Conservation (phyloP, 164 flowering plant species). For the Cinnamomum chago region DNA sequence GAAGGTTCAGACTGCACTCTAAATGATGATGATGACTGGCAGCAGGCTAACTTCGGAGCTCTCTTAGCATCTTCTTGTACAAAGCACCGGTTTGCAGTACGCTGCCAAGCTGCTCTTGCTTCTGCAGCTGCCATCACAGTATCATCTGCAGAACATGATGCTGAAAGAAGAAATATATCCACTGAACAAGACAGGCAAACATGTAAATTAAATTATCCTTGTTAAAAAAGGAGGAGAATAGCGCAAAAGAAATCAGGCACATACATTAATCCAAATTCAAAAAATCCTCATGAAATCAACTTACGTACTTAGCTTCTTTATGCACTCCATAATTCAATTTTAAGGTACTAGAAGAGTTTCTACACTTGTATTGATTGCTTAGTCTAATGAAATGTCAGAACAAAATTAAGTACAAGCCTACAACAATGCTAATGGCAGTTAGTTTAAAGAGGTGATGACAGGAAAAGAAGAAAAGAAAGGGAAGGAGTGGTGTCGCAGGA, state of each 20-base stretch:
- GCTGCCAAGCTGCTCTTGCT: conserved; percentile 95
- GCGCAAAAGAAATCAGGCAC: not conserved
- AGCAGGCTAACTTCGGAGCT: conserved; percentile 64
- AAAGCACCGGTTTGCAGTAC: conserved; percentile 82
- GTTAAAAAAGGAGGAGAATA: not conserved
- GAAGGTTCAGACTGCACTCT: conserved; percentile 20
- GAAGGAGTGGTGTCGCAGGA: too few species aligned
- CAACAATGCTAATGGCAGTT: too few species aligned
- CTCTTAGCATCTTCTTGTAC: conserved; percentile 93
- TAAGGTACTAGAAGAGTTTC: not conserved
- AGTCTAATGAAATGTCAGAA: too few species aligned
- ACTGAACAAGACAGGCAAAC: not conserved
- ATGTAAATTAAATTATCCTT: not conserved
- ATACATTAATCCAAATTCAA: not conserved
- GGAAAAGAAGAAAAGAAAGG: too few species aligned
- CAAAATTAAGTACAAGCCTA: too few species aligned
- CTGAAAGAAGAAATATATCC: not conserved
- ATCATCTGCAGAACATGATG: conserved; percentile 6
- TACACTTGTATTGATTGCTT: too few species aligned
- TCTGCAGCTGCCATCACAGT: conserved; percentile 85
- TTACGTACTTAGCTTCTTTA: not conserved
- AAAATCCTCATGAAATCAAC: not conserved
- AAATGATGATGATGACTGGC: conserved; percentile 45
- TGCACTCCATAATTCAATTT: not conserved
- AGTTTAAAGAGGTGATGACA: too few species aligned